Percentiles rank a stretch among this genome's conserved stretches.
Evolutionary conservation across 768 basidiomycete species (phyloP).

Genomic region (Fomitopsis serialis): DNA sequence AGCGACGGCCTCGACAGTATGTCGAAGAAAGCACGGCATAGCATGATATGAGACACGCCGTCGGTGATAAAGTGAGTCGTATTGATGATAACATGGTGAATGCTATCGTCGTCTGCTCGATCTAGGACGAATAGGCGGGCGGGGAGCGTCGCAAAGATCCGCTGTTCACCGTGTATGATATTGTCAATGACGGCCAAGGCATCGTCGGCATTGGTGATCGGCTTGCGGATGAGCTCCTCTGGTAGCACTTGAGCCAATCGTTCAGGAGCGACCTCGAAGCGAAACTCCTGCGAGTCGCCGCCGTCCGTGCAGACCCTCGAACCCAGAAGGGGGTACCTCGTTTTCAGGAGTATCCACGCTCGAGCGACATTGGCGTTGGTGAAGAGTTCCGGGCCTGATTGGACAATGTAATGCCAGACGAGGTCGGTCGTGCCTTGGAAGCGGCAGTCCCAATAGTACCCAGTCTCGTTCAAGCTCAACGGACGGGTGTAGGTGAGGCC

Average conservation of each 20-base stretch:
- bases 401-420: slow-evolving; percentile 29
- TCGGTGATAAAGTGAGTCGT: slow-evolving; percentile 49
- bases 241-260: slow-evolving; percentile 26
- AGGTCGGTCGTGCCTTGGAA: slow-evolving; percentile 35
- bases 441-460: slow-evolving; percentile 19
- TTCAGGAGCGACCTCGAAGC: slow-evolving; percentile 38
- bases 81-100: slow-evolving; percentile 37
- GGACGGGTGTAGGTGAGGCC: slow-evolving; percentile 14
- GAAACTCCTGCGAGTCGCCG: slow-evolving; percentile 20
- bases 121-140: slow-evolving; percentile 37
- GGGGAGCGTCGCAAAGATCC: slow-evolving; percentile 36
- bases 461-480: slow-evolving; percentile 15
- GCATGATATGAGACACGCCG: slow-evolving; percentile 35
- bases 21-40: slow-evolving; percentile 42
- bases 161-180: slow-evolving; percentile 27
- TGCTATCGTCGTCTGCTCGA: slow-evolving; percentile 30
- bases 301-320: slow-evolving; percentile 30
- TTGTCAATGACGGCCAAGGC: slow-evolving; percentile 24
- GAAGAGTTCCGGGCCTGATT: slow-evolving; percentile 22
- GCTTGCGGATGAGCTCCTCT: slow-evolving; percentile 34
- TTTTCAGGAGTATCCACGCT: slow-evolving; percentile 45
- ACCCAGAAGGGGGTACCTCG: slow-evolving; percentile 44
- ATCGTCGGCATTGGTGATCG: slow-evolving; percentile 29
- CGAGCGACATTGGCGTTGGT: slow-evolving; percentile 29
- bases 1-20: slow-evolving; percentile 24